phyloP scores from a whole-genome alignment of 2,329 filamentous ascomycete genomes.

The Thelonectria rubi region DNA sequence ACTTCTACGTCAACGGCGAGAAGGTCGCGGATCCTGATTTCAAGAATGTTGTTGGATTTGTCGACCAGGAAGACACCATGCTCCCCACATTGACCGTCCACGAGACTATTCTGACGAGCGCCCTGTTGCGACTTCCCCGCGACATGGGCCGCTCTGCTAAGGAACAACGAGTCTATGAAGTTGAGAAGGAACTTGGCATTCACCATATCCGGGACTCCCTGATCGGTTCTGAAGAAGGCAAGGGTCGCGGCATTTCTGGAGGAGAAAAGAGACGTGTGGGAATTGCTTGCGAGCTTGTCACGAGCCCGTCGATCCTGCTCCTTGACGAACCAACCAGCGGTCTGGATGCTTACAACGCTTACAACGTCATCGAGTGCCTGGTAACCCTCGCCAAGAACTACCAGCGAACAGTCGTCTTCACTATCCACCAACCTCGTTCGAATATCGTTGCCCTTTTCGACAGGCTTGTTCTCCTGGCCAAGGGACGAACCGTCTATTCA shows the following conservation, averaged over 20 bases:
- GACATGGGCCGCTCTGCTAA: conserved; percentile 91
- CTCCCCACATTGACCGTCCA: conserved; percentile 95
- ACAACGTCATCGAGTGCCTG: conserved; percentile 96
- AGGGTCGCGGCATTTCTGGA: conserved; percentile 93
- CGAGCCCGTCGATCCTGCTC: conserved; percentile 95
- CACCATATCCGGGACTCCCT: conserved; percentile 92
- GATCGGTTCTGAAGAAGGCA: conserved; percentile 95
- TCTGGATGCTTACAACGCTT: conserved; percentile 95
- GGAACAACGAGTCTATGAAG: conserved; percentile 88
- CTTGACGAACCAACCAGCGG: conserved; percentile 97
- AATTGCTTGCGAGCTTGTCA: conserved; percentile 97
- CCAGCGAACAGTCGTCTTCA: conserved; percentile 96
- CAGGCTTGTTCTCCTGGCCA: conserved; percentile 87
- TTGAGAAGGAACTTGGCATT: conserved; percentile 95
- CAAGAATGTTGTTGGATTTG: conserved; percentile 92
- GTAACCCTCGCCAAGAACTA: conserved; percentile 96
- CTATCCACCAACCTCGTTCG: conserved; percentile 96
- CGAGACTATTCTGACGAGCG: conserved; percentile 95
- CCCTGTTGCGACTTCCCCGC: conserved; percentile 86
- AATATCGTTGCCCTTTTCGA: conserved; percentile 99
- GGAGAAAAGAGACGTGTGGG: conserved; percentile 96
- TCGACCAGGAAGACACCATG: conserved; percentile 98
- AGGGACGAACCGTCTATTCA: conserved; percentile 91
- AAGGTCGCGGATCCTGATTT: conserved; percentile 86
- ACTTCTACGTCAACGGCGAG: conserved; percentile 94